Percentiles rank a stretch among this genome's conserved stretches.
phyloP scores from a whole-genome alignment of 768 basidiomycete species.

The Amanita pallidorosea region DNA sequence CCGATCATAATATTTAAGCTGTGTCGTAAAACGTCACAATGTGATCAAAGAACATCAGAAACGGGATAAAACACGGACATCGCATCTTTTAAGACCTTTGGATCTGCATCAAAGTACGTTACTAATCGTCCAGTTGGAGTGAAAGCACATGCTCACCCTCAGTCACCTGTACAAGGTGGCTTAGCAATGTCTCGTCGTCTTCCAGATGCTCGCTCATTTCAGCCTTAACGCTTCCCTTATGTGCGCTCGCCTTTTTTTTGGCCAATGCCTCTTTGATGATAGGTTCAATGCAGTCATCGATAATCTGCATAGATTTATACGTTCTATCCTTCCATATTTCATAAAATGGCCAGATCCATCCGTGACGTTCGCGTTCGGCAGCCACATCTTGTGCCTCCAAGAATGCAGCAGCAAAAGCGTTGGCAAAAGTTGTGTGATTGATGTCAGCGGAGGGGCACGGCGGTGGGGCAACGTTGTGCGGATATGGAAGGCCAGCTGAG shows the following conservation, averaged over 20 bases:
- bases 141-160: constrained; percentile 19
- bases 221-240: constrained; percentile 17
- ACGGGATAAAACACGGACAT: constrained; percentile 18
- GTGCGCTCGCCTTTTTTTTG: constrained; percentile 19
- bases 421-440: not conserved
- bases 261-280: constrained; percentile 38
- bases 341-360: constrained; percentile 44
- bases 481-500: constrained; percentile 39
- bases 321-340: constrained; percentile 39
- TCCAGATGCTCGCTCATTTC: constrained; percentile 15
- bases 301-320: constrained; percentile 36
- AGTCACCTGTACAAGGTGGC: constrained; percentile 43
- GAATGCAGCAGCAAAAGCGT: constrained; percentile 33
- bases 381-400: constrained; percentile 33
- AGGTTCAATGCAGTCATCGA: constrained; percentile 42
- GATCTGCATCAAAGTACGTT: constrained; percentile 16
- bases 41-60: not conserved
- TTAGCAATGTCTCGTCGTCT: constrained; percentile 41
- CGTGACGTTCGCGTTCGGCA: constrained; percentile 29
- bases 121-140: not conserved
- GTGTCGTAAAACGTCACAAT: not conserved
- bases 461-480: constrained; percentile 23
- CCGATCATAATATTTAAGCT: constrained; percentile 37
- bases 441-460: constrained; percentile 14
- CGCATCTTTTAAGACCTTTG: constrained; percentile 35